Evolutionary conservation across 495 filamentous ascomycete genomes (phyloP), one percentile per base, ranked within the genome.

Genomic region (Cercophora sp.): DNA sequence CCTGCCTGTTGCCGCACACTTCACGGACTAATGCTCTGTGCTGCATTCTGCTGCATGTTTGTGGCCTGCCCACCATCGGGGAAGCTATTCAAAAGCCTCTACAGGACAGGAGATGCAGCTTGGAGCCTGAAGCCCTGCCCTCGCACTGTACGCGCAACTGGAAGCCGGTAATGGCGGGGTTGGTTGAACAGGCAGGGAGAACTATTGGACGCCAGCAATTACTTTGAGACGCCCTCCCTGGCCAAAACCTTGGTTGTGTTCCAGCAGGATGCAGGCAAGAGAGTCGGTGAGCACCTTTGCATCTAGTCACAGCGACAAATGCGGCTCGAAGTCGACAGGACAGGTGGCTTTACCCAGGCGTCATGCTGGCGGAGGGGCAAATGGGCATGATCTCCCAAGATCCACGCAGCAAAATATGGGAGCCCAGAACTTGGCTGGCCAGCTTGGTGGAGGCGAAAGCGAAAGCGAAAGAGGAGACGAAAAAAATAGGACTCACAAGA

Each of bases 251-350:
- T 55, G 26, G 18, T 11, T 10, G 26, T 41, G 34, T 20, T 35
- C 47, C 43, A 40, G 10, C 29, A 34, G 16, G 16, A 60, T 54
- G 44, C 51, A 54, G 49, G 54, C 10, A 52, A 19, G 37, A 60
- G 51, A 57, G 58, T 57, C 58, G 58, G 54, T 60, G 54, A 57
- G 51, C 22, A 53, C 22, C 39, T 8, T 46, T 32, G 41, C 48
- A 26, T 24, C 41, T 19, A 47, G 52, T 32, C 39, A 42, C 34
- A 47, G 22, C 26, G 44, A n/a, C 31, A 46, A 18, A 48, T 42
- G 35, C 34, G 24, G 29, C 10, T 27, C 15, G 27, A 8, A 6
- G 1, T 1, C 3, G 16, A 15, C 9, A 27, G 26, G 20, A 10
- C 40, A 13, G 40, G 23, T 22, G 26, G 40, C 40, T 16, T 11